phyloP scores from a whole-genome alignment of 495 filamentous ascomycete species.

The Stereocaulon alpinum region DNA sequence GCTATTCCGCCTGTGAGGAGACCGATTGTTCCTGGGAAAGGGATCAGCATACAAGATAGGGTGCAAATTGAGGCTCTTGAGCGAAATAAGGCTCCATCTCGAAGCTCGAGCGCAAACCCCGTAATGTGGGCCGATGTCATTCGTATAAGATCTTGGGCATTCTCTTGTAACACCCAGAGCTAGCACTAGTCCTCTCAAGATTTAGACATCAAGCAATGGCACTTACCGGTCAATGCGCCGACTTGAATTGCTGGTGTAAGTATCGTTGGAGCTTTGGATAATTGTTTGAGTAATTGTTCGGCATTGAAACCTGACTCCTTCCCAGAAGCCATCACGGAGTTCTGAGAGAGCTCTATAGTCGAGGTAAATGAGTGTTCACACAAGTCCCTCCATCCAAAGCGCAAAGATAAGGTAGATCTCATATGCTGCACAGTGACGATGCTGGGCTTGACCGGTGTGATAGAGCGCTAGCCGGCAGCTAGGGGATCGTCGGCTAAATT shows the following conservation, averaged over 20 bases:
- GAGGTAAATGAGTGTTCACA: not conserved
- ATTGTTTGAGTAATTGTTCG: not conserved
- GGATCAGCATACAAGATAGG: not conserved
- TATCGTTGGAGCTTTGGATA: conserved; percentile 13
- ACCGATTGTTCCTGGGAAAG: conserved; percentile 52
- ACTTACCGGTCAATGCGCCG: conserved; percentile 44
- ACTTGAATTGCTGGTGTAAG: conserved; percentile 38
- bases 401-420: not conserved
- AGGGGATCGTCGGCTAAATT: conserved; percentile 14
- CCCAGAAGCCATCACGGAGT: not conserved
- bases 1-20: conserved; percentile 56
- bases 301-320: not conserved
- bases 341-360: not conserved
- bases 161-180: not conserved
- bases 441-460: not conserved
- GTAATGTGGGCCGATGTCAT: not conserved
- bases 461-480: conserved; percentile 5
- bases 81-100: too few relatives aligned
- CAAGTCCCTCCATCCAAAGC: not conserved
- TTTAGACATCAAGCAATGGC: not conserved
- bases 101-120: not conserved
- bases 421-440: not conserved
- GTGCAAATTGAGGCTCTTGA: too few relatives aligned
- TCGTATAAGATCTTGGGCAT: not conserved
- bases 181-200: not conserved